phyloP scores from a whole-genome alignment of 2,329 filamentous ascomycete genomes.

The Thielaviopsis musarum region DNA sequence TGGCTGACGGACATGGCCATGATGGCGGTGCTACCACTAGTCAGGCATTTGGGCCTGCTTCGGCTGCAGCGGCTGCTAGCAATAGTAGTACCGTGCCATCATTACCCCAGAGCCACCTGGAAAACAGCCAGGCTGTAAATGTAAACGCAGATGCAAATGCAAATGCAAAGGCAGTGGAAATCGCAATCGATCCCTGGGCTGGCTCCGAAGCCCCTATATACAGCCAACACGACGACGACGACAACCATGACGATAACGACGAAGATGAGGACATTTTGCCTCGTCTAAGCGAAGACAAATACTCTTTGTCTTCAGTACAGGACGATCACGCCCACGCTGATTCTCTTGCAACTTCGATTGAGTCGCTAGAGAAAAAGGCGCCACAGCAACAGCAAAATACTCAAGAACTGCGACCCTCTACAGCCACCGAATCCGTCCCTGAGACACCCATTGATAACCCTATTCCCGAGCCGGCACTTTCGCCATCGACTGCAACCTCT shows the following conservation, averaged over 20 bases:
- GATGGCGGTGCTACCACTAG: background rate
- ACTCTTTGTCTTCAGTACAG: background rate
- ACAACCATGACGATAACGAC: background rate
- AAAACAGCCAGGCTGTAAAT: background rate
- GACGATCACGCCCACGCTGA: constrained; percentile 1
- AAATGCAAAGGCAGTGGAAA: background rate
- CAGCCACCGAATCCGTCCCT: background rate
- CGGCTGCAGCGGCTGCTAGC: background rate
- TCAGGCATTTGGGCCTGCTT: background rate
- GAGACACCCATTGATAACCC: background rate
- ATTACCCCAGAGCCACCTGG: background rate
- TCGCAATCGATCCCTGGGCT: constrained; percentile 8
- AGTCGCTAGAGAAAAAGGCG: background rate
- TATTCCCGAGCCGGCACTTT: background rate
- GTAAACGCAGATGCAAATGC: background rate
- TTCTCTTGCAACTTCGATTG: constrained; percentile 6
- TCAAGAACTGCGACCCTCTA: background rate
- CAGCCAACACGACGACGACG: background rate
- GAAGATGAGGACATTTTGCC: background rate
- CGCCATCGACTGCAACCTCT: background rate
- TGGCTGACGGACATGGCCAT: background rate
- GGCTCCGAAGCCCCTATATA: constrained; percentile 1
- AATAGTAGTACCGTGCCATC: background rate
- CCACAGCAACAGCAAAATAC: background rate
- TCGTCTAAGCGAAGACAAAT: constrained; percentile 2